Conservation (phyloP, 306 rosid species). For the Sicyos baderoa region DNA sequence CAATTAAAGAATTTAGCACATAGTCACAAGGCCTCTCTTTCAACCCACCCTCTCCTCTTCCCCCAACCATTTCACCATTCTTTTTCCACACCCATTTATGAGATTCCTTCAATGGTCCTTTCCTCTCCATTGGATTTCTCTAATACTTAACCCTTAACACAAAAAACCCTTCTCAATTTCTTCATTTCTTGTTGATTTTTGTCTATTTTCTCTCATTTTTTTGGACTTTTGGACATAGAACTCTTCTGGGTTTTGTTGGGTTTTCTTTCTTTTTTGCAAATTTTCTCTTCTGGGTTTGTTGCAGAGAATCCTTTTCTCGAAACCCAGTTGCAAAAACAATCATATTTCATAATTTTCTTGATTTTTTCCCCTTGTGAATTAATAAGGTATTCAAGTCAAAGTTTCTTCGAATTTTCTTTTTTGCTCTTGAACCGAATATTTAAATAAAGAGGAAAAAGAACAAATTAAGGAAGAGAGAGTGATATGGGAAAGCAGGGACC, state of each 20-base stretch:
- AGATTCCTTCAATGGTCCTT: conserved; percentile 70
- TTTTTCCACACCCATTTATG: conserved; percentile 67
- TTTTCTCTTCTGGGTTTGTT: conserved; percentile 52
- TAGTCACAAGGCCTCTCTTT: conserved; percentile 44
- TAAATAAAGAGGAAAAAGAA: neutral
- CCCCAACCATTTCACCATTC: conserved; percentile 55
- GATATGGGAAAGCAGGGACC: conserved; percentile 98
- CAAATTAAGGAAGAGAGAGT: conserved; percentile 26
- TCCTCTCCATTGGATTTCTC: conserved; percentile 71
- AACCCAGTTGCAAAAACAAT: conserved; percentile 35
- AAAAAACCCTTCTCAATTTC: conserved; percentile 44
- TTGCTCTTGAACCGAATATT: conserved; percentile 34
- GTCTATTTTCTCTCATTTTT: conserved; percentile 33
- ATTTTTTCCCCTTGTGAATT: conserved; percentile 17
- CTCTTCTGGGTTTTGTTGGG: conserved; percentile 61
- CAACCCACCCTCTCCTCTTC: conserved; percentile 33
- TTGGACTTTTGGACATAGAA: conserved; percentile 34
- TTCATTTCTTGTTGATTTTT: conserved; percentile 39
- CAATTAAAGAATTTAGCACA: conserved; percentile 28
- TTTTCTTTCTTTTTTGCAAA: conserved; percentile 46
- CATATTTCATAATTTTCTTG: conserved; percentile 27
- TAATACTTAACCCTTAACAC: conserved; percentile 32
- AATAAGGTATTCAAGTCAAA: conserved; percentile 27
- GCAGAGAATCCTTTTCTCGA: conserved; percentile 33
- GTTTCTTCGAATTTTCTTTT: conserved; percentile 34